Conservation (phyloP, 2,329 filamentous ascomycete species). For the Blastomyces percursus region DNA sequence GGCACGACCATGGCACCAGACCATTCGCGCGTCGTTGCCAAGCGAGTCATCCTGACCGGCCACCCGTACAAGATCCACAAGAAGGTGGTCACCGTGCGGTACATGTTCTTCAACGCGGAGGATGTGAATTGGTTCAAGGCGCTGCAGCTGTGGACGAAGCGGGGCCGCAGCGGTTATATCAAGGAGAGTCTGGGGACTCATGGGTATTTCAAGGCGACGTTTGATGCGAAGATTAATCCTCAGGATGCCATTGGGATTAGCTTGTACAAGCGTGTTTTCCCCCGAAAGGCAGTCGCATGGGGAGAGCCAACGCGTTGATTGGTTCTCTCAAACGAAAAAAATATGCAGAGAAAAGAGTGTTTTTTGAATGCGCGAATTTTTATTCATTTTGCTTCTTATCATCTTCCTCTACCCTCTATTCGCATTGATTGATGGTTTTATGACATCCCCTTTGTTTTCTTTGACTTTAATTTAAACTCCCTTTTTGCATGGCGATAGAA, state of each 20-base stretch:
- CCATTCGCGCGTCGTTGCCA: conserved; percentile 69
- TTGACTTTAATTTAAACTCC: not conserved
- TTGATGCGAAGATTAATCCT: conserved; percentile 91
- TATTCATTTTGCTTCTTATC: not conserved
- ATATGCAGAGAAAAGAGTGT: not conserved
- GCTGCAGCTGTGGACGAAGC: conserved; percentile 82
- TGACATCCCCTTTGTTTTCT: not conserved
- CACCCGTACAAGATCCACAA: conserved; percentile 99
- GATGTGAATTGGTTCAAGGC: conserved; percentile 98
- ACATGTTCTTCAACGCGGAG: conserved; percentile 98
- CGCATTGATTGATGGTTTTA: not conserved
- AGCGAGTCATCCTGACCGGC: conserved; percentile 85
- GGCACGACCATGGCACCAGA: conserved; percentile 77
- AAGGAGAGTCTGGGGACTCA: conserved; percentile 93
- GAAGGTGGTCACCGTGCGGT: conserved; percentile 88
- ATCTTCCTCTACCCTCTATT: not conserved
- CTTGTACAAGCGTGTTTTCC: conserved; percentile 76
- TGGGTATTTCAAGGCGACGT: conserved; percentile 99
- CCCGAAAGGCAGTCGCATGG: conserved; percentile 51
- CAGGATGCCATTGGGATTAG: conserved; percentile 89
- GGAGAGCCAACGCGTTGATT: conserved; percentile 17
- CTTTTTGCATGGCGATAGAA: not conserved
- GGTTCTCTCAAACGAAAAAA: not conserved
- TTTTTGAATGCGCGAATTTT: not conserved
- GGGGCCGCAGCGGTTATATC: conserved; percentile 79